A percentile compares a stretch with the other conserved stretches of the same genome.
phyloP scores from a whole-genome alignment of 2,329 filamentous ascomycete species.

The Fusarium transvaalense region DNA sequence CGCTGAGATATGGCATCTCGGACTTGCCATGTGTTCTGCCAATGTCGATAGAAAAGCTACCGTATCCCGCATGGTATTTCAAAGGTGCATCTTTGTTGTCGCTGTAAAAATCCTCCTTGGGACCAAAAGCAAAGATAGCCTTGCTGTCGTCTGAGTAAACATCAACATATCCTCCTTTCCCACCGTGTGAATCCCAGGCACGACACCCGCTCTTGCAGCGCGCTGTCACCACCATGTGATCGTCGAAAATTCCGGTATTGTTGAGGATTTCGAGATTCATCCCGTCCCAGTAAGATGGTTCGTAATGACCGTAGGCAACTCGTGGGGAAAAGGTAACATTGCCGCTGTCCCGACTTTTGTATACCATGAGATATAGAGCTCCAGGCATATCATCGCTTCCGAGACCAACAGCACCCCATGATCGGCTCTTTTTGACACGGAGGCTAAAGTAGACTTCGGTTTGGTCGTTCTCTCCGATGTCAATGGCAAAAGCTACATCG shows the following conservation, averaged over 20 bases:
- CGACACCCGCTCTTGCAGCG: slow-evolving; percentile 65
- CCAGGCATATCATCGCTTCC: slow-evolving; percentile 65
- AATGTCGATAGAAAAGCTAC: slow-evolving; percentile 69
- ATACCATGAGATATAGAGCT: slow-evolving; percentile 67
- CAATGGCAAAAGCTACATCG: slow-evolving; percentile 63
- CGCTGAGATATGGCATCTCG: slow-evolving; percentile 55
- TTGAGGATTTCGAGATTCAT: slow-evolving; percentile 60
- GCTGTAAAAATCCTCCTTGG: slow-evolving; percentile 58
- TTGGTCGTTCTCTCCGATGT: slow-evolving; percentile 60
- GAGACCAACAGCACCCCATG: slow-evolving; percentile 68
- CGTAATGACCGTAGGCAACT: slow-evolving; percentile 62
- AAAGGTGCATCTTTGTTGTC: slow-evolving; percentile 60
- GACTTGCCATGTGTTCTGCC: slow-evolving; percentile 62
- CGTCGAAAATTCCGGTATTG: slow-evolving; percentile 62
- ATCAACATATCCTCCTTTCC: slow-evolving; percentile 60
- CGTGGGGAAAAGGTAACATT: slow-evolving; percentile 70
- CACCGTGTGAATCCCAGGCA: slow-evolving; percentile 57
- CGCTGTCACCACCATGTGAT: slow-evolving; percentile 62
- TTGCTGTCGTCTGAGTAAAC: slow-evolving; percentile 60
- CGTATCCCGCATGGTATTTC: slow-evolving; percentile 66
- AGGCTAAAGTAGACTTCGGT: slow-evolving; percentile 68
- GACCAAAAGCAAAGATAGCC: slow-evolving; percentile 70
- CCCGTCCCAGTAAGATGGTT: slow-evolving; percentile 62
- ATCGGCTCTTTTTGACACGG: slow-evolving; percentile 58
- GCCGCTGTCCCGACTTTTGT: slow-evolving; percentile 59